Base-by-base conservation (phyloP, 2,329 filamentous ascomycete species). In the Rhynchosporium secalis region DNA sequence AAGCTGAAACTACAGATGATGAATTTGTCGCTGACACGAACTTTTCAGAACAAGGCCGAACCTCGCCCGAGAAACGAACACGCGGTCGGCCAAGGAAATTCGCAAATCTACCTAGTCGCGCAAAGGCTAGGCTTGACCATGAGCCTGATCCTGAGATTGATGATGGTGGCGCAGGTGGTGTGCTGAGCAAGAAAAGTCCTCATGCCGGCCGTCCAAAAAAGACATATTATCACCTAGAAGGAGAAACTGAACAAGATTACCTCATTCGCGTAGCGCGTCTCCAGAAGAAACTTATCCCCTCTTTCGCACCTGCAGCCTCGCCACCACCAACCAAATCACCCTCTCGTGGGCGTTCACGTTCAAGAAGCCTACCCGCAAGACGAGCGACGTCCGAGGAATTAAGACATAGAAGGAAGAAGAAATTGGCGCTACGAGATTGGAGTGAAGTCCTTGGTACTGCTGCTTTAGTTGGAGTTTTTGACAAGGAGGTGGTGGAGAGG, bases 391-490 rank as follows among this genome's bases (percentile, higher is more conserved):
- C 62, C 10, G 64, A 63, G 28, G 60, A 64, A 31, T 59, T n/a
- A 40, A 46, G 13, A 26, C 26, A n/a, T 56, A 33, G 4, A 5
- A 56, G 62, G 29, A 58, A 63, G n/a, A 66, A 61, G 38, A 70
- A 43, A 33, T 51, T 72, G 33, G 63, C 63, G 2, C 61, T 70
- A 20, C 65, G 90, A 28, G 90, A 96, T 76, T 98, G 94, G 94
- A 89, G 86, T 68, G 91, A 96, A 68, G 83, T 97, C 1, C 77
- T 97, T 33, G 90, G 90, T 0, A 81, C 92, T 0, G 94, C 94
- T 2, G 83, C 90, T 0, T 77, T 96, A 56, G 84, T 84, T 36
- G 33, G 33, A 1, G 91, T 90, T 0, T 93, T 92, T 75, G 78
- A 89, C 1, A 75, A 80, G 0, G 75, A 78, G 0, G 88, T 86